Evolutionary conservation across 2,329 filamentous ascomycete genomes (phyloP), one percentile per base, ranked within the genome.

Genomic region (Herpotrichia juniperi): DNA sequence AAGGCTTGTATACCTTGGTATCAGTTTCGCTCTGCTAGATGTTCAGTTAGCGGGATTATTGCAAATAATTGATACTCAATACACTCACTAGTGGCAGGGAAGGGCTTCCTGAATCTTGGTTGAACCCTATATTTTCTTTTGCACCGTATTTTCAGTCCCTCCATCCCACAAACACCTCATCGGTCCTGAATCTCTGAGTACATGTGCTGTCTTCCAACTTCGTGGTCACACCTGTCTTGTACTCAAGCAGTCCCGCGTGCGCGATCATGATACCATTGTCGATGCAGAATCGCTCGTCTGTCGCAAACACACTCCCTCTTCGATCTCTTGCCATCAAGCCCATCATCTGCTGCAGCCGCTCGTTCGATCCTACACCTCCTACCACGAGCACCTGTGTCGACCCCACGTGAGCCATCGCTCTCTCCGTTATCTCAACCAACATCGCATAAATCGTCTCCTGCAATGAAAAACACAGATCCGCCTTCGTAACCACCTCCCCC

Each of bases 211-310:
- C 90, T 57, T 88, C 86, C 42, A 97, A 72, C 7, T 83, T 77
- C 1, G 92, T 97, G 53, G 77, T 81, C 68, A 91, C 92, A 1
- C 93, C 93, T 14, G 87, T 93, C 73, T 87, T 81, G 71, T 89
- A 94, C 1, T 93, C 93, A 66, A 97, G 73, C 64, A 99, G 76
- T 2, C 94, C 94, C 1, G 94, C 94, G 74, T 99, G 93, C 1
- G 94, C 94, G 78, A 99, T 99, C 94, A 99, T 99, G 70, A 99
- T 97, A 43, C 94, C 94, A 67, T 99, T 99, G 75, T 99, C 94
- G 64, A 99, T 99, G 73, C 94, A 99, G 73, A 96, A 99, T 40
- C 94, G 83, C 79, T 99, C 94, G 72, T 99, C 94, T 0, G 93
- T 97, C 21, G 94, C 93, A 76, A 90, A 97, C 3, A 97, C 91